Base-by-base conservation (phyloP, 345 rosid genomes). In the Aquilaria sinensis region DNA sequence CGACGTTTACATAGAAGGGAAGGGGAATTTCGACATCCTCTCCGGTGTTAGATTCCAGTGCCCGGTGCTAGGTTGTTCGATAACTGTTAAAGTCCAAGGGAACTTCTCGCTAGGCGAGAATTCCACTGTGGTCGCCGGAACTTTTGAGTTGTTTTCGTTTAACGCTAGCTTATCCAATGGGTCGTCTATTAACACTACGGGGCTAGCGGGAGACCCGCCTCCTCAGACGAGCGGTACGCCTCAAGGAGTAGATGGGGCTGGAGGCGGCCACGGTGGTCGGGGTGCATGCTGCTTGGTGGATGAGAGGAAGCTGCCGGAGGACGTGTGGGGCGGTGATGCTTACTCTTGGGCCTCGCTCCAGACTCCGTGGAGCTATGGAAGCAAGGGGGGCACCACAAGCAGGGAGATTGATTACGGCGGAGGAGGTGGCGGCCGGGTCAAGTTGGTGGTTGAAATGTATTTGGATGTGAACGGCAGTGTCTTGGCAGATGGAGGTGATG, bases 241-340 rank as follows among this genome's bases (percentile, higher is more conserved):
- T 3, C 90, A 83, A 63, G 96, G 92, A 65, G 68, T 87, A 2
- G 92, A 85, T 1, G 99, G 99, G 53, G 81, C 90, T 2, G 99
- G 98, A 31, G 99, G 99, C 32, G 99, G 98, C 32, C 99, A 95
- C 58, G 98, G 98, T 49, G 99, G 99, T 51, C 80, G 99, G 62
- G 99, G 99, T 0, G 99, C 99, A 29, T 73, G 84, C 56, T 91
- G 90, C 68, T 78, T 86, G 78, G 79, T 79, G 33, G 88, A 87
- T 66, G 66, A 83, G 54, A 70, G 58, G 16, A 85, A 84, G 88
- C 79, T 88, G 60, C 87, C 98, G 3, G 98, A 87, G 78, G 98
- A 95, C 68, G 93, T 89, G 4, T 91, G 99, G 98, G 99, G 99
- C 48, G 99, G 99, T 59, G 99, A 95, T 71, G 91, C 97, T 0